phyloP scores from a whole-genome alignment of 306 rosid genomes.

The Glycine tomentella region DNA sequence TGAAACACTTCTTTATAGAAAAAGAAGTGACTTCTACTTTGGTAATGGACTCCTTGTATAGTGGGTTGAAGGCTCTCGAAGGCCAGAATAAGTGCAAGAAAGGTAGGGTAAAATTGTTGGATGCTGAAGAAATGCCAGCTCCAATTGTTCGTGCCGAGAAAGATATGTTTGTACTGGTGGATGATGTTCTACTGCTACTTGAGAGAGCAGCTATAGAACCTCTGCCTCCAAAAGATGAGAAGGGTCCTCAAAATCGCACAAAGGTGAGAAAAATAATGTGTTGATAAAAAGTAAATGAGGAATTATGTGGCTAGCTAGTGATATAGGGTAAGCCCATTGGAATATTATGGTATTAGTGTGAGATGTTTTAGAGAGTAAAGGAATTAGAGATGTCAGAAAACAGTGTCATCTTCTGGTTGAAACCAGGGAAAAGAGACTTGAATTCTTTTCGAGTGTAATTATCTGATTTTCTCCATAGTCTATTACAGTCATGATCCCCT shows the following conservation, averaged over 20 bases:
- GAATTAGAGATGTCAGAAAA: neutral
- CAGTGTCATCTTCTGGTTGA: slow-evolving; percentile 23
- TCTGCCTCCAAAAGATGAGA: slow-evolving; percentile 98
- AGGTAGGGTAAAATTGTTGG: slow-evolving; percentile 65
- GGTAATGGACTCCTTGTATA: slow-evolving; percentile 98
- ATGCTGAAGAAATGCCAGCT: slow-evolving; percentile 81
- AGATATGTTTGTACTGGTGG: slow-evolving; percentile 87
- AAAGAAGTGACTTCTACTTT: slow-evolving; percentile 96
- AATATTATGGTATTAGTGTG: slow-evolving; percentile 8
- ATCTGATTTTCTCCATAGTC: slow-evolving; percentile 14
- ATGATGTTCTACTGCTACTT: slow-evolving; percentile 88
- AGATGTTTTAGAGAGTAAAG: neutral
- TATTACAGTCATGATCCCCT: neutral
- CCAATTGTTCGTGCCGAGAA: slow-evolving; percentile 91
- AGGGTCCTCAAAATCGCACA: slow-evolving; percentile 98
- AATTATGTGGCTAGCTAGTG: slow-evolving; percentile 21
- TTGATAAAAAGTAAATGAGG: slow-evolving; percentile 17
- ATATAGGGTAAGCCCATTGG: slow-evolving; percentile 8
- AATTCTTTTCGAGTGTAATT: neutral
- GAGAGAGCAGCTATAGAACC: slow-evolving; percentile 98
- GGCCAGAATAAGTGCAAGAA: slow-evolving; percentile 79
- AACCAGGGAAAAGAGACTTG: slow-evolving; percentile 6
- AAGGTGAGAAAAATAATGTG: slow-evolving; percentile 65
- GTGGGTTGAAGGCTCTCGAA: slow-evolving; percentile 96
- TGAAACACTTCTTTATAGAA: slow-evolving; percentile 91